phyloP scores from a whole-genome alignment of 352 stramenopile species.

The Globisporangium takayamanum region DNA sequence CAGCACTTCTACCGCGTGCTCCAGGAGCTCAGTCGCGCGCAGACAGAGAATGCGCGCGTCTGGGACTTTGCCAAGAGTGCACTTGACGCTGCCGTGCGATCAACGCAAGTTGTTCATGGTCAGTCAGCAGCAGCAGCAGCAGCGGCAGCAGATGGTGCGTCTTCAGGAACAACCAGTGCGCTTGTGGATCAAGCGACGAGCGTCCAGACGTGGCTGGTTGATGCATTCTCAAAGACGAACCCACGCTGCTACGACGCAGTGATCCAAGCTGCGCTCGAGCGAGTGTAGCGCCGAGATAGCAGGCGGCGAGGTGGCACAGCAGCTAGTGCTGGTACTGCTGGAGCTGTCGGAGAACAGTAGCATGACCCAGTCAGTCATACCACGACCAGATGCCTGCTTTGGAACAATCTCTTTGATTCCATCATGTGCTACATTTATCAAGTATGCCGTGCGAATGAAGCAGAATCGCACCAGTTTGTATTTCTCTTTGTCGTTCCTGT shows the following conservation, averaged over 20 bases:
- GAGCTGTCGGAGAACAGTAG: too few species aligned
- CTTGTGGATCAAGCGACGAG: slow-evolving; percentile 3
- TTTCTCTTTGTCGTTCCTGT: too few species aligned
- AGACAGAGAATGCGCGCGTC: slow-evolving; percentile 11
- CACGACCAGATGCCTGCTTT: too few species aligned
- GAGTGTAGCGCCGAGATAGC: neutral
- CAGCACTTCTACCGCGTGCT: slow-evolving; percentile 50
- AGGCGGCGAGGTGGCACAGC: too few species aligned
- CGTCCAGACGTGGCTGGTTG: slow-evolving; percentile 5
- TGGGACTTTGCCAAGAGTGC: slow-evolving; percentile 5
- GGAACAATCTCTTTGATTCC: neutral
- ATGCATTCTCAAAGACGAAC: slow-evolving; percentile 4
- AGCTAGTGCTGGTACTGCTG: too few species aligned
- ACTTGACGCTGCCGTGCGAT: slow-evolving; percentile 1
- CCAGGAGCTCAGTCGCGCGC: slow-evolving; percentile 35
- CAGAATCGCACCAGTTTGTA: too few species aligned
- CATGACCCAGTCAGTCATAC: too few species aligned
- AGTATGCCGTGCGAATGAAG: neutral
- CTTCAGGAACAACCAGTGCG: neutral
- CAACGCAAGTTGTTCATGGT: neutral
- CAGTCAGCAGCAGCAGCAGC: neutral
- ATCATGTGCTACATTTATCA: neutral
- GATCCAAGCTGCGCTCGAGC: slow-evolving; percentile 2
- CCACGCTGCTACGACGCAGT: slow-evolving; percentile 2
- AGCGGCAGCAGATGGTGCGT: neutral